phyloP scores from a whole-genome alignment of 495 filamentous ascomycete genomes.

The Penicillium desertorum region DNA sequence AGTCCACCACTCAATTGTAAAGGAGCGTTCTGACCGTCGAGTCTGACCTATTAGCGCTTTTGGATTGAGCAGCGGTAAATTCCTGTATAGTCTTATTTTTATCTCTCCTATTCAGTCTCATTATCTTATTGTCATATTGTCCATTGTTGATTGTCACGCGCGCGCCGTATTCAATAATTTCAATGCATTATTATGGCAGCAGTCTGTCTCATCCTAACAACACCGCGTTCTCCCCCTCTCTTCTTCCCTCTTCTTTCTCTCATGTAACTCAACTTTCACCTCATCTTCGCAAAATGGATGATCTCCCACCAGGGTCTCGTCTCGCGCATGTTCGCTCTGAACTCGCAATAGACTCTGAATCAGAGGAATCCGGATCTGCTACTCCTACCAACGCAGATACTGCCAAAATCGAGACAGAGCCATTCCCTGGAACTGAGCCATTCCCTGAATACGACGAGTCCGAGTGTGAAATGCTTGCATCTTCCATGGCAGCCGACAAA shows the following conservation, averaged over 20 bases:
- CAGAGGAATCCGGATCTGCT: conserved; percentile 5
- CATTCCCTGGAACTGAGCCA: conserved; percentile 29
- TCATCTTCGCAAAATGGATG: not conserved
- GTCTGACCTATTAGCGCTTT: conserved; percentile 14
- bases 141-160: not conserved
- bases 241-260: conserved; percentile 1
- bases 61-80: conserved; percentile 42
- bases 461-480: conserved; percentile 11
- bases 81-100: conserved; percentile 2
- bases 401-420: conserved; percentile 20
- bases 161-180: conserved; percentile 5
- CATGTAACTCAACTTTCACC: not conserved
- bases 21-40: conserved; percentile 26
- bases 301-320: not conserved
- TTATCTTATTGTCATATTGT: conserved; percentile 9
- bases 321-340: conserved; percentile 20
- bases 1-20: conserved; percentile 33
- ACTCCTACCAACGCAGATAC: not conserved
- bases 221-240: not conserved
- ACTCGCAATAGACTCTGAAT: conserved; percentile 13
- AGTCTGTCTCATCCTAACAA: not conserved
- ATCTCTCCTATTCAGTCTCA: not conserved
- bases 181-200: not conserved
- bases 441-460: conserved; percentile 37
- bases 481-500: conserved; percentile 12